Evolutionary conservation across 495 filamentous ascomycete species (phyloP).

Genomic region (Letharia columbiana): DNA sequence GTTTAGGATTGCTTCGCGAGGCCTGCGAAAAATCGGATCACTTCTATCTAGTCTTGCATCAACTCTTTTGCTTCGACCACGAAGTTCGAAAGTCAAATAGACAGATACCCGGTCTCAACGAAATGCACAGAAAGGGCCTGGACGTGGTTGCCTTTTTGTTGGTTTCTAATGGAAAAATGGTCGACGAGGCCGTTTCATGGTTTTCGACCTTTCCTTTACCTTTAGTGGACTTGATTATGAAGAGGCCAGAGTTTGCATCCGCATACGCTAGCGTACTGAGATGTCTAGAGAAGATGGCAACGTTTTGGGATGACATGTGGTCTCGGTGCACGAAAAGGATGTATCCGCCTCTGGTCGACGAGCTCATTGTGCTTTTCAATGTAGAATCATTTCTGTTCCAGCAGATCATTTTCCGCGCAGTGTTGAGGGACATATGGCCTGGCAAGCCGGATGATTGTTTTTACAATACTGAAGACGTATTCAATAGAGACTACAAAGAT

Average conservation of each 20-base stretch:
- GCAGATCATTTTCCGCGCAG: slow-evolving; percentile 50
- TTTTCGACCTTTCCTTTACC: slow-evolving; percentile 45
- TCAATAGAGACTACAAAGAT: slow-evolving; percentile 21
- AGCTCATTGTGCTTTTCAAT: slow-evolving; percentile 43
- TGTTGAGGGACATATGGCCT: slow-evolving; percentile 32
- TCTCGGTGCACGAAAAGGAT: slow-evolving; percentile 30
- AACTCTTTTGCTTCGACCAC: slow-evolving; percentile 50
- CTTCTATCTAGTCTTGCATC: slow-evolving; percentile 61
- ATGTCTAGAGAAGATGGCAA: slow-evolving; percentile 34
- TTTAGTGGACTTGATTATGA: slow-evolving; percentile 25
- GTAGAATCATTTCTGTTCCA: slow-evolving; percentile 50
- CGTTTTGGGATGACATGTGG: slow-evolving; percentile 27
- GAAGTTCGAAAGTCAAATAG: slow-evolving; percentile 18
- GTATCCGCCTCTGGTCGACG: slow-evolving; percentile 54
- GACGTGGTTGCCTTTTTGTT: slow-evolving; percentile 30
- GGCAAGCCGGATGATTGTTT: slow-evolving; percentile 25
- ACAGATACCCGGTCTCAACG: slow-evolving; percentile 4
- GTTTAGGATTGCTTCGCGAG: slow-evolving; percentile 47
- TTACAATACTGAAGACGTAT: slow-evolving; percentile 20
- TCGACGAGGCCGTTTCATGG: slow-evolving; percentile 38
- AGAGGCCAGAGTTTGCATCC: slow-evolving; percentile 25
- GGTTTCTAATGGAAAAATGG: slow-evolving; percentile 32
- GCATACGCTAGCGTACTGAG: slow-evolving; percentile 28
- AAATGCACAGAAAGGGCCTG: slow-evolving; percentile 27
- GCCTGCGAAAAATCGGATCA: slow-evolving; percentile 48